Evolutionary conservation across 331 rosid genomes (phyloP), one percentile per base, ranked within the genome.

Genomic region (Rosa hybrid): DNA sequence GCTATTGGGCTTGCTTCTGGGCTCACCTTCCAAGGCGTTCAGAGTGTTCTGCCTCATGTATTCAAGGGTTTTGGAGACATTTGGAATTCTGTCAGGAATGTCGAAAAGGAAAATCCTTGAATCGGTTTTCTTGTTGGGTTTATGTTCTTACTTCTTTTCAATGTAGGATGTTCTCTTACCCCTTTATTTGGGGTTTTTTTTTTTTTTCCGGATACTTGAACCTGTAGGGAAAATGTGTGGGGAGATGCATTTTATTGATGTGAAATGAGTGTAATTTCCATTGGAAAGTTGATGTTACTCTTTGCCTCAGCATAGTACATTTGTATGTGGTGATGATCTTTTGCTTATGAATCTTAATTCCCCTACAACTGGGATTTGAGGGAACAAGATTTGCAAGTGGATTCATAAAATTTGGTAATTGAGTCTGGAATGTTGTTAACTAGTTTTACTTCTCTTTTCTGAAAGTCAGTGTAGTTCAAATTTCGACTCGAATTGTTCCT

Each of bases 1-100:
- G 92, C 89, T 3, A 79, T 93, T 68, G 98, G 98, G 0, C 41
- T 93, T 76, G 94, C 92, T 45, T 95, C 98, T 8, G 96, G 96
- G 0, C 82, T 90, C 44, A 71, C 92, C 1, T 72, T 95, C 30
- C 83, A 72, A 21, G 99, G 96, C 2, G 56, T 95, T 72, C 85
- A 83, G 1, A 81, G 76, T 72, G 49, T 88, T 0, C 13, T 88
- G 50, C 99, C 98, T 30, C 98, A 89, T 54, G 71, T 92, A 10
- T 6, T 89, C 20, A 83, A 83, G 30, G 86, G 90, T 44, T 39
- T 93, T 74, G 76, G 85, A 46, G 85, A 91, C 41, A 89, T 93
- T 42, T 93, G 98, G 97, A 87, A 59, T 64, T 91, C 97, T 64
- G 91, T 87, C 49, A 54, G 78, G 25, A 16, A 68, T 6, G 83